Conservation (phyloP, 331 rosid species). For the Prunus yedoensis region DNA sequence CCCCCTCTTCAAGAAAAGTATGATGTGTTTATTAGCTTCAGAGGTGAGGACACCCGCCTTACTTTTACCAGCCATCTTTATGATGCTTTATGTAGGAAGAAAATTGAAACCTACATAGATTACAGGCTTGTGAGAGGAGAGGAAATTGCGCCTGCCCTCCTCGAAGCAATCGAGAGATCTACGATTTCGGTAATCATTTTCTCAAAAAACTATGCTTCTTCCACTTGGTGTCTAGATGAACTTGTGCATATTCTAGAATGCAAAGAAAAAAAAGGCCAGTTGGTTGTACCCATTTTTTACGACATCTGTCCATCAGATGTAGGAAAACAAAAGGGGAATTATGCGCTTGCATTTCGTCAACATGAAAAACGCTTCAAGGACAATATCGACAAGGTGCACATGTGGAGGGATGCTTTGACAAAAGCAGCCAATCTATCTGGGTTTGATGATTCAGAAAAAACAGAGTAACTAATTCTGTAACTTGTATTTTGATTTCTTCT, state of each 20-base stretch:
- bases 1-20: neutral
- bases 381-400: accelerated
- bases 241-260: neutral
- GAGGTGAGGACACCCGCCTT: constrained; percentile 2
- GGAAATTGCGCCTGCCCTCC: neutral
- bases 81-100: neutral
- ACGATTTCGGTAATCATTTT: constrained; percentile 1
- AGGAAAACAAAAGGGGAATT: neutral
- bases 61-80: constrained; percentile 7
- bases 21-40: constrained; percentile 23
- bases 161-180: neutral
- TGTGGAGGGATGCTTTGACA: neutral
- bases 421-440: neutral
- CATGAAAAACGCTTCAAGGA: neutral
- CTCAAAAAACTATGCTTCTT: constrained; percentile 9
- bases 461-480: neutral
- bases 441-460: neutral
- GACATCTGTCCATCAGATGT: neutral
- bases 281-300: constrained; percentile 1
- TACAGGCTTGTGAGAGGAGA: neutral
- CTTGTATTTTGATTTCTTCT: neutral
- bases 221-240: constrained; percentile 9
- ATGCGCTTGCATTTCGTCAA: neutral
- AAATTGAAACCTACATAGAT: neutral
- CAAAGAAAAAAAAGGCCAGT: neutral